Evolutionary conservation across 1,284 basidiomycete genomes (phyloP).

Genomic region (Trametes sp.): DNA sequence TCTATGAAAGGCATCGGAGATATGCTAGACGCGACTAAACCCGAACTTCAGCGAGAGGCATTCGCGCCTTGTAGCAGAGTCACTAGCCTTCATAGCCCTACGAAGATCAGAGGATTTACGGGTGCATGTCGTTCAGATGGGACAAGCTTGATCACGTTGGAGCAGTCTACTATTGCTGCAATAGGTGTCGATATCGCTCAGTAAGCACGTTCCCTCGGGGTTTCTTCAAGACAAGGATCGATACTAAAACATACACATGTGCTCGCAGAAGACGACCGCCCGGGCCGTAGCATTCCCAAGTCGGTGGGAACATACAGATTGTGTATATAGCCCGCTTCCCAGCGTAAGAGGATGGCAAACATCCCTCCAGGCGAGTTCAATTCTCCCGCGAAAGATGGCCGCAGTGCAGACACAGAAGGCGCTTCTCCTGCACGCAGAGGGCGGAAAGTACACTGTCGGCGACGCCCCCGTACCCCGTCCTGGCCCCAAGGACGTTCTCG

Average conservation of each 20-base stretch:
- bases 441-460: slow-evolving; percentile 30
- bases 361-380: not conserved
- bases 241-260: not conserved
- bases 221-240: not conserved
- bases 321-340: not conserved
- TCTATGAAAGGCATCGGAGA: too few species aligned
- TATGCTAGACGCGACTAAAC: too few species aligned
- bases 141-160: too few species aligned
- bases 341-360: not conserved
- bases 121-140: too few species aligned
- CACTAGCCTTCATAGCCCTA: too few species aligned
- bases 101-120: too few species aligned
- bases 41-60: too few species aligned
- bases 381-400: not conserved
- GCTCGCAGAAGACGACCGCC: not conserved
- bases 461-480: slow-evolving; percentile 39
- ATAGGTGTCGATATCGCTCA: not conserved
- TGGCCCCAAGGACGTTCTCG: slow-evolving; percentile 49
- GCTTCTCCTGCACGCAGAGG: slow-evolving; percentile 32
- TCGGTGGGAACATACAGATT: not conserved
- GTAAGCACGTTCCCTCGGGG: not conserved
- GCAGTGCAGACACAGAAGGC: slow-evolving; percentile 34
- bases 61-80: too few species aligned
- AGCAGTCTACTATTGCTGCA: too few species aligned
- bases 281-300: not conserved